Base-by-base conservation (phyloP, 768 basidiomycete species). In the Lactarius evosmus region DNA sequence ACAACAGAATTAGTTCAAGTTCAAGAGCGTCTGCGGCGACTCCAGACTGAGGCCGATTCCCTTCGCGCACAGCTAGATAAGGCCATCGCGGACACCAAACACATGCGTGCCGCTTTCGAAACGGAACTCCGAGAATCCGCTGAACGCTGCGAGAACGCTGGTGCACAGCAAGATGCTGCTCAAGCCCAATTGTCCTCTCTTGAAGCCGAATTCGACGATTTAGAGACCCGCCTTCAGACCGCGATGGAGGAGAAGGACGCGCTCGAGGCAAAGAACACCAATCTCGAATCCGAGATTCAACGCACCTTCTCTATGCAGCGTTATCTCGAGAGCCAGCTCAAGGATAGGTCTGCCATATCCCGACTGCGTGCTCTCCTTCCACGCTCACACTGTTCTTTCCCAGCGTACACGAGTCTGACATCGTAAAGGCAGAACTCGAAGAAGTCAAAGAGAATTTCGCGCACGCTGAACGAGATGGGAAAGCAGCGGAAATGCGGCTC, bases 401-500 rank as follows among this genome's bases (percentile, higher is more conserved):
- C 60, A 90, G 89, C 49, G 83, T 87, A 68, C 74, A 75, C 22
- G 73, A 78, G 32, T 74, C 82, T 34, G 61, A 71, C 4, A 67
- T 51, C 63, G 79, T 73, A 76, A 77, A 72, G 74, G 29, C 52
- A 4, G 67, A 67, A 30, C 60, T 67, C 32, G 65, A 62, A 25
- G 40, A 62, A 34, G 65, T 53, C 25, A 67, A 36, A 30, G 69
- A 68, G 71, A 83, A 66, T 66, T 80, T 72, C 72, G 80, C 73
- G 49, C 74, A 74, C 52, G 71, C 76, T 32, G 79, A 78, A 51
- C 69, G 74, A 59, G 79, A 82, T 7, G 77, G 79, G 38, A 86
- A 86, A 69, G 77, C 82, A 11, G 83, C 86, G 0, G 85, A 91
- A 70, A 81, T 89, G 59, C 85, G 84, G 62, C 78, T 89, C 57